phyloP scores from a whole-genome alignment of 208 protist genomes.

The Leishmania braziliensis region DNA sequence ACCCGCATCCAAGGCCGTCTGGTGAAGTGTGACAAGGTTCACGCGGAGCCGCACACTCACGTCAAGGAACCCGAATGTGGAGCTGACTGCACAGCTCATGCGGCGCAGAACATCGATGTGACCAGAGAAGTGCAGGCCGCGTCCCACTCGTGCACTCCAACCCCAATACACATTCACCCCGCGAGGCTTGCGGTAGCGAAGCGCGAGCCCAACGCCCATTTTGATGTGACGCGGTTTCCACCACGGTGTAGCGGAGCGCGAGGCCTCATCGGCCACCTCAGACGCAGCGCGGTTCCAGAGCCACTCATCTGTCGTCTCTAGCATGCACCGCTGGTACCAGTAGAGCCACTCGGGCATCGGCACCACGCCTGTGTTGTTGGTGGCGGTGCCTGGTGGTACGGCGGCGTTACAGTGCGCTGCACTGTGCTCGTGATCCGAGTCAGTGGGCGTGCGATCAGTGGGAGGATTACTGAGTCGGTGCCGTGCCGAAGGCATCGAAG shows the following conservation, averaged over 20 bases:
- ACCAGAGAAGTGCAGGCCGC: constrained; percentile 44
- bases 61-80: constrained; percentile 46
- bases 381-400: not conserved
- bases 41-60: constrained; percentile 62
- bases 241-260: constrained; percentile 29
- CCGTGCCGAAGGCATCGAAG: not conserved
- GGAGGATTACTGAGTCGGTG: not conserved
- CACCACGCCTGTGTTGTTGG: not conserved
- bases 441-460: not conserved
- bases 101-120: constrained; percentile 81
- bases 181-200: constrained; percentile 71
- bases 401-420: not conserved
- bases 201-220: constrained; percentile 58
- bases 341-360: constrained; percentile 17
- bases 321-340: constrained; percentile 30
- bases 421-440: not conserved
- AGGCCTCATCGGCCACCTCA: constrained; percentile 16
- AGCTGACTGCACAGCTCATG: constrained; percentile 64
- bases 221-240: constrained; percentile 57
- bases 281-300: constrained; percentile 29
- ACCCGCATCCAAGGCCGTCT: constrained; percentile 67
- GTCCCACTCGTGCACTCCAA: constrained; percentile 44
- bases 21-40: constrained; percentile 79
- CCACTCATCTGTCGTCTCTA: constrained; percentile 35
- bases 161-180: constrained; percentile 84